Conservation (phyloP, 2,329 filamentous ascomycete species). For the Fusarium proliferatum region DNA sequence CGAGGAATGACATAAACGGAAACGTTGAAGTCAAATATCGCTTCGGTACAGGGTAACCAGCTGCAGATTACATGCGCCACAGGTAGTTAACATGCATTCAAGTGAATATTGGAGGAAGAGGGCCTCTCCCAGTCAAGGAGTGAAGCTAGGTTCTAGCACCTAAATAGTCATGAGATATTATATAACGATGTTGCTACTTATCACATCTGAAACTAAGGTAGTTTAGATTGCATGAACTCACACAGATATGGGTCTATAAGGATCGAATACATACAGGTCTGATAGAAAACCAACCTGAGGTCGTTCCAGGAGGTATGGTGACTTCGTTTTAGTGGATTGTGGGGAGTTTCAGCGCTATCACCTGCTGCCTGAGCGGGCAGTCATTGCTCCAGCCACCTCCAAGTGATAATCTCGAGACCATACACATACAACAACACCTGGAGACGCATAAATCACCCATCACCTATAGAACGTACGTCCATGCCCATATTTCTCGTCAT, state of each 20-base stretch:
- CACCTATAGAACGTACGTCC: background rate
- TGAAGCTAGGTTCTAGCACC: background rate
- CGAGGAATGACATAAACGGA: background rate
- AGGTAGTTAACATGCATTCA: too few relatives aligned
- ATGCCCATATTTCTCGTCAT: background rate
- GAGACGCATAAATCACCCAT: conserved; percentile 2
- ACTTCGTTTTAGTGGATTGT: conserved; percentile 10
- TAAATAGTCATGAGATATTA: background rate
- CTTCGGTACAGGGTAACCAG: background rate
- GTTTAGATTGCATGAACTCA: background rate
- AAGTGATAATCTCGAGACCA: background rate
- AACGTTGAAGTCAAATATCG: too few relatives aligned
- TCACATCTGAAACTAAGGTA: background rate
- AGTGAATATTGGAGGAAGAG: background rate
- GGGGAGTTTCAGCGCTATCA: conserved; percentile 16
- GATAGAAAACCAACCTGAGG: background rate
- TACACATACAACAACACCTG: background rate
- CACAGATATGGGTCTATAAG: background rate
- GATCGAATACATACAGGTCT: background rate
- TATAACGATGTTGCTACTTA: background rate
- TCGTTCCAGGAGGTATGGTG: background rate
- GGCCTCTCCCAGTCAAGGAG: background rate
- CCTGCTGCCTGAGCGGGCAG: background rate
- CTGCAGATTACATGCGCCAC: background rate
- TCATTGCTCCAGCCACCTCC: conserved; percentile 14